These are phyloP conservation scores for Phialophora chinensis DNA, from an alignment of 2,329 filamentous ascomycete species.

Conservation along the genomic window DNA sequence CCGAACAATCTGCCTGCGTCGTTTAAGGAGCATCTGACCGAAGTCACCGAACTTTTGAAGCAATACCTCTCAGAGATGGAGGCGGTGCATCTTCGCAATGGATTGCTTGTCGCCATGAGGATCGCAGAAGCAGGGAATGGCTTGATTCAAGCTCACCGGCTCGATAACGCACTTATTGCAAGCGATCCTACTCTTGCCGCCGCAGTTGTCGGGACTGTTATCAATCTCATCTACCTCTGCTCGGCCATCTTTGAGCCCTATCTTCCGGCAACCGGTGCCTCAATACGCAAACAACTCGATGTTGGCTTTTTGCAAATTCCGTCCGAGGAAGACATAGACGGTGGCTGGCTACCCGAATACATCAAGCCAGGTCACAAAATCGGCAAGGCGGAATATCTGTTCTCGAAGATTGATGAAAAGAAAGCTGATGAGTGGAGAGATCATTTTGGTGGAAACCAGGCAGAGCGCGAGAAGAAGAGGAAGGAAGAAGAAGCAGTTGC, in stretches of 20 bases:
- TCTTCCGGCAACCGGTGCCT: conserved; percentile 77
- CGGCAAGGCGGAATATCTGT: conserved; percentile 78
- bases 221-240: conserved; percentile 83
- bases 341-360: conserved; percentile 65
- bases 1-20: conserved; percentile 47
- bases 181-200: conserved; percentile 65
- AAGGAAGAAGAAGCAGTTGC: conserved; percentile 57
- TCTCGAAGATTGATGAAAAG: conserved; percentile 79
- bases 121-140: conserved; percentile 65
- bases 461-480: conserved; percentile 72
- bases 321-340: conserved; percentile 52
- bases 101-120: conserved; percentile 60
- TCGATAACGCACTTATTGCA: conserved; percentile 67
- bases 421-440: conserved; percentile 85
- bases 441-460: conserved; percentile 71
- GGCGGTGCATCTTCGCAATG: conserved; percentile 64
- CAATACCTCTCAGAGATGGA: conserved; percentile 65
- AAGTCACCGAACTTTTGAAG: conserved; percentile 60
- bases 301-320: conserved; percentile 66
- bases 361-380: conserved; percentile 79
- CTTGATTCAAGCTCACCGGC: conserved; percentile 64
- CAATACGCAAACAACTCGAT: conserved; percentile 79
- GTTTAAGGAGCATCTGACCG: conserved; percentile 49
- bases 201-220: conserved; percentile 73
- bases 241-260: conserved; percentile 81